Percentiles rank a stretch among this genome's conserved stretches.
These are phyloP conservation scores for Didymella pinodella DNA, from an alignment of 2,329 filamentous ascomycete species.

Conservation along the genomic window DNA sequence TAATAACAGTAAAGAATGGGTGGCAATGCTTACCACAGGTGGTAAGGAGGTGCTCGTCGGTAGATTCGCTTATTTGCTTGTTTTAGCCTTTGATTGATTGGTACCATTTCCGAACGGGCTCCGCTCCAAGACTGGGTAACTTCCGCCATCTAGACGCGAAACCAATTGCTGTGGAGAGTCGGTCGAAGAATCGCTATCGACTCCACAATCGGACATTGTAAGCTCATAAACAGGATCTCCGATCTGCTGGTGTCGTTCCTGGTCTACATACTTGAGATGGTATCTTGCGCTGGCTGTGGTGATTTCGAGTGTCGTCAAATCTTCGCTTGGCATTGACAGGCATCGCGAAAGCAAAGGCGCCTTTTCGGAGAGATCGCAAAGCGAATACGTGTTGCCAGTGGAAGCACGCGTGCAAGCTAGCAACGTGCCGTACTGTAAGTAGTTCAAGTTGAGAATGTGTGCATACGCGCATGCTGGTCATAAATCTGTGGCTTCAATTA, in stretches of 20 bases:
- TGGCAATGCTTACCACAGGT: not conserved
- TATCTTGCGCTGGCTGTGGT: not conserved
- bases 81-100: not conserved
- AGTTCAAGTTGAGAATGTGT: not conserved
- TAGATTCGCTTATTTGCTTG: not conserved
- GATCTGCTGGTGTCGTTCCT: not conserved
- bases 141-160: no score
- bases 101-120: no score
- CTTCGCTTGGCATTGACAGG: not conserved
- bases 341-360: slow-evolving; percentile 1
- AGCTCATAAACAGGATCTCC: not conserved
- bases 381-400: not conserved
- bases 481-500: slow-evolving; percentile 7
- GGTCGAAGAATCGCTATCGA: not conserved
- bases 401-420: not conserved
- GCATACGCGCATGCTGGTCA: slow-evolving; percentile 4
- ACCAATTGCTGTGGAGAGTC: not conserved
- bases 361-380: slow-evolving; percentile 5
- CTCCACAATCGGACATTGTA: not conserved
- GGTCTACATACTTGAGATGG: not conserved
- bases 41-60: not conserved
- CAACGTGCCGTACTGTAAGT: slow-evolving; percentile 1
- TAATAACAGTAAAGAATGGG: not conserved
- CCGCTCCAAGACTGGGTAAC: no score
- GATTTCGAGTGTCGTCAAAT: not conserved